Base-by-base conservation (phyloP, 345 rosid species). In the Camelina sativa region DNA sequence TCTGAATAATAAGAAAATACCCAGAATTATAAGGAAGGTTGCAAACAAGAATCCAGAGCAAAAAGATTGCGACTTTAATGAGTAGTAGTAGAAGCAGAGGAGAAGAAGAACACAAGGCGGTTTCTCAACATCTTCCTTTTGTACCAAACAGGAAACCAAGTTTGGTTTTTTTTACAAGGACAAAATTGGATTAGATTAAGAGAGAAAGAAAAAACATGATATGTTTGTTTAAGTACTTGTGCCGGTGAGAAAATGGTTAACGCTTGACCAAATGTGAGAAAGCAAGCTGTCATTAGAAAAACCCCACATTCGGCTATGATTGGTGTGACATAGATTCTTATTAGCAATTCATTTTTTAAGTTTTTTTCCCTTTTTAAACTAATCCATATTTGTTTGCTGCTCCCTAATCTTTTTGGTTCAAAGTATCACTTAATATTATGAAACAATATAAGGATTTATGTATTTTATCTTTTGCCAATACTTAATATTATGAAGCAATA, bases 251-350 rank as follows among this genome's bases (percentile, higher is more conserved):
- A 71, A 82, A 76, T 72, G 85, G 79, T 35, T 67, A 74, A 74
- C 64, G 82, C 20, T 81, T 69, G 87, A 82, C 85, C 65, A 58
- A 70, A 11, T 16, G 65, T 56, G 70, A 80, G 55, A 79, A 66
- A 72, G 82, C 69, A 80, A 76, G 46, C 65, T 62, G 80, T 72
- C 76, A 19, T 28, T 25, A 28, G 51, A 37, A 69, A 66, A 59
- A 71, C 63, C 81, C 82, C 84, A 63, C 81, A 72, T 76, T 69
- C 51, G 71, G 54, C 38, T 25, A 53, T 67, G 51, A 67, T 67
- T 54, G 51, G 38, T 53, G 38, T 53, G 41, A 34, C 58, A 32
- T 65, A 65, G 17, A 22, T 67, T 23, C 20, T 65, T 65, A 64
- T 50, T 32, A 51, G 15, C 30, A 19, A 17, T 20, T 51, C 55